A percentile compares a stretch with the other conserved stretches of the same genome.
Evolutionary conservation across 495 filamentous ascomycete genomes (phyloP).

Genomic region (Bombardia bombarda): DNA sequence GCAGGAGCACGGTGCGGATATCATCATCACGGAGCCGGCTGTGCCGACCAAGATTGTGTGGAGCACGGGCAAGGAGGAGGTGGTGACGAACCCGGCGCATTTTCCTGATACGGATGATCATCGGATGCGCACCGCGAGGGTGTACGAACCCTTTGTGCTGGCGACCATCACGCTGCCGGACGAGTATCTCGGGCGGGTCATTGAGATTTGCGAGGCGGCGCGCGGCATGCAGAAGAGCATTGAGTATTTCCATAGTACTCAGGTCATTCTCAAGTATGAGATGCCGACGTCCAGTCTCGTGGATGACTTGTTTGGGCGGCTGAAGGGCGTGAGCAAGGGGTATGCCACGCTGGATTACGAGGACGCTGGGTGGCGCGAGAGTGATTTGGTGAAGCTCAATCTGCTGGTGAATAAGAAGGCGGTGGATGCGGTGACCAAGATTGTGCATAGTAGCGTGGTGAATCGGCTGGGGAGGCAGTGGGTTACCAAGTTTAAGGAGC

Average conservation of each 20-base stretch:
- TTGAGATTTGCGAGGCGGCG: constrained; percentile 88
- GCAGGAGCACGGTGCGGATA: constrained; percentile 88
- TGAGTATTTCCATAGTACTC: constrained; percentile 85
- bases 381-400: constrained; percentile 81
- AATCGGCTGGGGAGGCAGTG: constrained; percentile 70
- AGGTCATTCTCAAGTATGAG: constrained; percentile 92
- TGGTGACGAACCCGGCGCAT: constrained; percentile 75
- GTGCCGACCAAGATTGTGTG: constrained; percentile 84
- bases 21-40: constrained; percentile 94
- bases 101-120: constrained; percentile 71
- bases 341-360: constrained; percentile 88
- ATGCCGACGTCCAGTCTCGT: constrained; percentile 82
- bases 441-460: constrained; percentile 75
- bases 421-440: constrained; percentile 87
- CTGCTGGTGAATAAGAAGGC: constrained; percentile 85
- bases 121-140: constrained; percentile 41
- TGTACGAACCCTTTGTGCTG: constrained; percentile 80
- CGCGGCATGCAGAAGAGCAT: constrained; percentile 79
- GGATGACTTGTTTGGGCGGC: constrained; percentile 94
- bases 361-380: constrained; percentile 77
- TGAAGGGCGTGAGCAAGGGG: constrained; percentile 75
- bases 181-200: constrained; percentile 87
- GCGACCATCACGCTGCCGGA: constrained; percentile 88
- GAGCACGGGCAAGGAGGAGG: constrained; percentile 57
- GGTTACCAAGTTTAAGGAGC: constrained; percentile 96